These are phyloP conservation scores for Ogataea hybrid DNA, from an alignment of 1,139 yeast species.

Conservation along the genomic window DNA sequence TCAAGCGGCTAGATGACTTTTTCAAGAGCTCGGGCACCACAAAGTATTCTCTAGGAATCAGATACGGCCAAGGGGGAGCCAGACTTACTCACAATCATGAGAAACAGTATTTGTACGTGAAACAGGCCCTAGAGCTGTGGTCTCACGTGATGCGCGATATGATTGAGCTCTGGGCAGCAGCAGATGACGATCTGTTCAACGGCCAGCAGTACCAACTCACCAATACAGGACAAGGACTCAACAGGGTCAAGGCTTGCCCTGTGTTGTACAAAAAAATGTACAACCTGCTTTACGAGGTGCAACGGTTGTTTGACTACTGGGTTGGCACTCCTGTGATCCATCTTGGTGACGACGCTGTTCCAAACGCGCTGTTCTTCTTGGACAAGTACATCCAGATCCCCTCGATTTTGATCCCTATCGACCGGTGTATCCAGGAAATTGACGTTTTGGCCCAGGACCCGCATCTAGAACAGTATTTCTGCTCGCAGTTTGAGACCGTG, in stretches of 20 bases:
- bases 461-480: conserved; percentile 47
- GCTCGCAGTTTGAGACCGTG: conserved; percentile 52
- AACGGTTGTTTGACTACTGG: conserved; percentile 60
- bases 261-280: conserved; percentile 66
- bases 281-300: conserved; percentile 57
- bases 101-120: conserved; percentile 66
- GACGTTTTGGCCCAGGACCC: conserved; percentile 50
- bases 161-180: conserved; percentile 69
- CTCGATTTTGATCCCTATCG: conserved; percentile 66
- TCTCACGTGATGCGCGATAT: conserved; percentile 69
- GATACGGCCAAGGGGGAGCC: conserved; percentile 62
- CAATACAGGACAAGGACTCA: conserved; percentile 79
- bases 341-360: conserved; percentile 75
- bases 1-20: conserved; percentile 48
- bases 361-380: conserved; percentile 69
- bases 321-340: conserved; percentile 76
- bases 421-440: conserved; percentile 50
- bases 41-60: conserved; percentile 55
- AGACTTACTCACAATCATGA: conserved; percentile 67
- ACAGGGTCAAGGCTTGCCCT: conserved; percentile 71
- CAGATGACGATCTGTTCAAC: conserved; percentile 62
- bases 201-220: conserved; percentile 51
- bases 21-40: conserved; percentile 39
- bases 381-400: conserved; percentile 79
- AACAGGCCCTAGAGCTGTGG: conserved; percentile 71